These are phyloP conservation scores for Viola odorata DNA, from an alignment of 345 rosid species.

Conservation along the genomic window DNA sequence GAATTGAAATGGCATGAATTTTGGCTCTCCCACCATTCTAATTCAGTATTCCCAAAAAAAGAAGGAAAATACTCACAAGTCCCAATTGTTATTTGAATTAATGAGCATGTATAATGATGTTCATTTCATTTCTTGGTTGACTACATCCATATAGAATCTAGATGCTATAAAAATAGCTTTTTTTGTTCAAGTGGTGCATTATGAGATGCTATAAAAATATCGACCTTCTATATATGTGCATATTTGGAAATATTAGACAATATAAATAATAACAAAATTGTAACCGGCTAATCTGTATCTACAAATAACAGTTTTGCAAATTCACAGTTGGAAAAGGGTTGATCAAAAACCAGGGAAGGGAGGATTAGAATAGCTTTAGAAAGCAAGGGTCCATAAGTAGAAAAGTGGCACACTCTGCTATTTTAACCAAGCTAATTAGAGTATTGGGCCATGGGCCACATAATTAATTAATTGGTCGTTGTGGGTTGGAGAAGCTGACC, in stretches of 20 bases:
- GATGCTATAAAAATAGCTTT: slow-evolving; percentile 1
- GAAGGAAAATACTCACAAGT: neutral
- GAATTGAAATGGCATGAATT: too few species aligned
- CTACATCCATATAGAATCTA: slow-evolving; percentile 22
- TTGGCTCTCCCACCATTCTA: too few species aligned
- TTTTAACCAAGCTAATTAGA: too few species aligned
- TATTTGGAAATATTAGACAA: neutral
- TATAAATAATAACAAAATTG: neutral
- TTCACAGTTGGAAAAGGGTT: too few species aligned
- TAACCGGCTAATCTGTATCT: too few species aligned
- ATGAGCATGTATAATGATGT: slow-evolving; percentile 2
- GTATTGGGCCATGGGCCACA: too few species aligned
- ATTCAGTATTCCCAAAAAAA: too few species aligned
- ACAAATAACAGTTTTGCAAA: too few species aligned
- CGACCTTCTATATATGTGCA: neutral
- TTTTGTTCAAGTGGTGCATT: slow-evolving; percentile 10
- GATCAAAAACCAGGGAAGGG: too few species aligned
- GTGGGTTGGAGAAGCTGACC: slow-evolving; percentile 8
- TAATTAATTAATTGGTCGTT: neutral
- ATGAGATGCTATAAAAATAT: slow-evolving; percentile 12
- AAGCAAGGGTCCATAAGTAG: too few species aligned
- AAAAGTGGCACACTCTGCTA: too few species aligned
- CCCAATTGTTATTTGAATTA: neutral
- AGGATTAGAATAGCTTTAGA: too few species aligned
- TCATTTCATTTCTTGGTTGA: slow-evolving; percentile 45